Base-by-base conservation (phyloP, 371 early-diverging fungal species). In the Syncephalastrum contaminatum region DNA sequence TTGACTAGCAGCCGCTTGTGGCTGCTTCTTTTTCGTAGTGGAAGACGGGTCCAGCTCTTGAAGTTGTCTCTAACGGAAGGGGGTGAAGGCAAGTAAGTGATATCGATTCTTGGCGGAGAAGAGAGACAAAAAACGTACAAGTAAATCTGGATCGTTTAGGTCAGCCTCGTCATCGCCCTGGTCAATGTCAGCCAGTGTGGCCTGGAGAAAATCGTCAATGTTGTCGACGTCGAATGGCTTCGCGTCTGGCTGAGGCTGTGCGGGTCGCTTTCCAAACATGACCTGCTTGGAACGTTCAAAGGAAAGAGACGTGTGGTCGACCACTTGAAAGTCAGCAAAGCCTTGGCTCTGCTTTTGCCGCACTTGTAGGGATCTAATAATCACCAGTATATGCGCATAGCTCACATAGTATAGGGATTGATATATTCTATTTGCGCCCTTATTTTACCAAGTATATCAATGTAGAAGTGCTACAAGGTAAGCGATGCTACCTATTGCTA, bases 81-180 rank as follows among this genome's bases (percentile, higher is more conserved):
- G 24, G 18, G 12, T 24, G 27, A 43, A 14, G 42, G 42, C 43
- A 15, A 22, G 24, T 12, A 20, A n/a, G 21, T 30, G n/a, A 49
- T 30, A 21, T 19, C 14, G n/a, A 7, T 16, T 4, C 48, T 20
- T 47, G 30, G 36, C 13, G 40, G 20, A 15, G 47, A 46, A 41
- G 25, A n/a, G 36, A 30, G 2, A 50, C n/a, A 22, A 48, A 27
- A 12, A 4, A 16, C 15, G 25, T 75, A 79, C 80, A 57, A 79
- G 51, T 16, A 79, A 55, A 21, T 79, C 80, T n/a, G 80, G 75
- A 59, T 79, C 77, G 48, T 71, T 56, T 44, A 75, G 53, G 42
- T 73, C 79, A 22, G 57, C 56, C 10, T 69, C 73, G 13, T 69
- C 68, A 20, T 62, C 67, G 13, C 56, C 57, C 21, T 55, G 52